Evolutionary conservation across 2,329 filamentous ascomycete species (phyloP).

Genomic region (Fusarium sp.): DNA sequence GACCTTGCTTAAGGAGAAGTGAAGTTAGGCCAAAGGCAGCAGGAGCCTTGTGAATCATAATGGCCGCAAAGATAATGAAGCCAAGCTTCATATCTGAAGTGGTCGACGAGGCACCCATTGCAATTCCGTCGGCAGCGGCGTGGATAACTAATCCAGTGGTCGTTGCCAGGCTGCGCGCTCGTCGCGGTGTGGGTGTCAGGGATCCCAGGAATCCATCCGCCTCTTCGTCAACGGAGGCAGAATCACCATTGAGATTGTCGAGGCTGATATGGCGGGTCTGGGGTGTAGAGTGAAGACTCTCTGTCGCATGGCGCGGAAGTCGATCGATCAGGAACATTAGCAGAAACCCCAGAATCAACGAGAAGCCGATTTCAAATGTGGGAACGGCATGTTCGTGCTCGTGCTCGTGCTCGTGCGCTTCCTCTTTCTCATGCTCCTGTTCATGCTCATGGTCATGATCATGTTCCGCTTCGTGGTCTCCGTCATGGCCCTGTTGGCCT

Average conservation of each 20-base stretch:
- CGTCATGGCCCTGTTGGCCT: constrained; percentile 45
- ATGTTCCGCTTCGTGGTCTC: constrained; percentile 40
- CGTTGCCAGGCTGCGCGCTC: constrained; percentile 75
- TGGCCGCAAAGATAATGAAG: constrained; percentile 92
- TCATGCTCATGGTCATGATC: constrained; percentile 40
- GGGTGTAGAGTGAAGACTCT: constrained; percentile 69
- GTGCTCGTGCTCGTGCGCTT: constrained; percentile 52
- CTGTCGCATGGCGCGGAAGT: constrained; percentile 75
- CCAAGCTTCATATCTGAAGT: constrained; percentile 77
- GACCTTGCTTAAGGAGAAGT: constrained; percentile 86
- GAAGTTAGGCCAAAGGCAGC: constrained; percentile 95
- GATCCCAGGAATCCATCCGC: constrained; percentile 67
- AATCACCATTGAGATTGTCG: constrained; percentile 73
- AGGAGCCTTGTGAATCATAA: constrained; percentile 97
- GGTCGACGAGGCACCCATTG: constrained; percentile 88
- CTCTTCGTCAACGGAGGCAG: constrained; percentile 61
- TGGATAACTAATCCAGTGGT: constrained; percentile 97
- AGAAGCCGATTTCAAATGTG: constrained; percentile 82
- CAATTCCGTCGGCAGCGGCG: constrained; percentile 92
- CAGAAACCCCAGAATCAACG: constrained; percentile 86
- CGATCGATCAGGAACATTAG: constrained; percentile 97
- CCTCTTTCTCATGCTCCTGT: constrained; percentile 43
- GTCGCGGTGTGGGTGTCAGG: constrained; percentile 64
- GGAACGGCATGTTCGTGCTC: constrained; percentile 56
- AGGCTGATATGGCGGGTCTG: constrained; percentile 86